Base-by-base conservation (phyloP, 805 yeast species). In the Suhomyces prunicola region DNA sequence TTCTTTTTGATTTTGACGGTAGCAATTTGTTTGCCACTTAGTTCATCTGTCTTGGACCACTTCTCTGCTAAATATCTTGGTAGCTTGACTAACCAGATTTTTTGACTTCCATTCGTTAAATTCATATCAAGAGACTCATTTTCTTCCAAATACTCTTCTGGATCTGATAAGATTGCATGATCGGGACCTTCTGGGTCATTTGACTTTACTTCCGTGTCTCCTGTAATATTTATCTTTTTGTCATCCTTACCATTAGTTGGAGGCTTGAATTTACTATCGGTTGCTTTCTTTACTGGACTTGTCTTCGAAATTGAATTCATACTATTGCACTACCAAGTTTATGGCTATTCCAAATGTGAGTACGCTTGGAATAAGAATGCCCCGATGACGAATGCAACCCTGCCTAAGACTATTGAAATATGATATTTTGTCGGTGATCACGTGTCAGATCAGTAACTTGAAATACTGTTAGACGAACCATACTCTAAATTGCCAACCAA, bases 31-130 rank as follows among this genome's bases (percentile, higher is more conserved):
- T 86, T 85, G 6, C 97, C 97, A 50, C 82, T 79, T 48, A 87
- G 70, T 44, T 74, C 72, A 23, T 77, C 82, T 50, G 81, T 54
- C 26, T 86, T 79, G 50, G 84, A 79, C 96, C 97, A 90, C 58
- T 82, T 78, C 41, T 86, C 89, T 29, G 96, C 87, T 55, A 94
- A 73, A 63, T 90, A 90, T 64, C 89, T 84, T 1, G 99, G 98
- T 63, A 94, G 73, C 60, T 94, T 83, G 23, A 94, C 96, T 22
- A 94, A 76, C 99, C 98, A 94, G 42, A 94, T 86, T 60, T 90
- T 90, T 62, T 87, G 86, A 47, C 72, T 77, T 13, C 86, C 82
- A 29, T 76, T 73, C 1, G 76, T 56, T 49, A 91, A 70, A 64
- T 91, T 89, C 69, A 94, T 76, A 67, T 94, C 96, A 29, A 92